Conservation (phyloP, 2,329 filamentous ascomycete genomes). For the Curvularia verruculosa region DNA sequence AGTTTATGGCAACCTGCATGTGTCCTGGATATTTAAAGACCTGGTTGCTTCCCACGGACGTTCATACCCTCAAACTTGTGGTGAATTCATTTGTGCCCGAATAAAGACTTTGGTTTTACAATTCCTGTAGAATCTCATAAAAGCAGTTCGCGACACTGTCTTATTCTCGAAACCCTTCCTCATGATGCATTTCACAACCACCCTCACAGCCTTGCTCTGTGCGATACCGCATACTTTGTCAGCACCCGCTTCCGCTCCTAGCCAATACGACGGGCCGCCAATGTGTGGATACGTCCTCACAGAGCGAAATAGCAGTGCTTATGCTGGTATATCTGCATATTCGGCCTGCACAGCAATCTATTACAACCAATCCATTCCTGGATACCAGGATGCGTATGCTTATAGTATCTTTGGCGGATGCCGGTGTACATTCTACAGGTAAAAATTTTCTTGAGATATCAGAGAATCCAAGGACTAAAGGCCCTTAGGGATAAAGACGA, state of each 20-base stretch:
- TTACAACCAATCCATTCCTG: conserved; percentile 14
- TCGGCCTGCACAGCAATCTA: conserved; percentile 12
- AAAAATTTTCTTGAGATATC: not conserved
- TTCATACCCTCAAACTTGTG: not conserved
- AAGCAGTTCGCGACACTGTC: not conserved
- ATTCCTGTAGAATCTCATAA: not conserved
- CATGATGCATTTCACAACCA: not conserved
- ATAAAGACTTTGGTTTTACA: not conserved
- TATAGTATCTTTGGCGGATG: conserved; percentile 18
- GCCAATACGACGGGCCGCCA: conserved; percentile 8
- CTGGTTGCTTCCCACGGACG: conserved; percentile 1
- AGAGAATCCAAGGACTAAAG: not conserved
- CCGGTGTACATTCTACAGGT: conserved; percentile 15
- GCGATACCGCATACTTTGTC: not conserved
- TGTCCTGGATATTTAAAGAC: conserved; percentile 3
- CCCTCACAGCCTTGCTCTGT: not conserved
- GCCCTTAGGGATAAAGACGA: conserved; percentile 6
- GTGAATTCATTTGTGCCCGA: not conserved
- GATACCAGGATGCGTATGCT: conserved; percentile 16
- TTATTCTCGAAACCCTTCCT: not conserved
- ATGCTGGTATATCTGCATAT: conserved; percentile 13
- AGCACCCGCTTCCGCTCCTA: not conserved
- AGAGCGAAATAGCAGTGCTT: conserved; percentile 15
- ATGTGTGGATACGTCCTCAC: conserved; percentile 24
- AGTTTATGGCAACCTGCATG: conserved; percentile 7